Base-by-base conservation (phyloP, 331 rosid genomes). In the Quercus tomentella region DNA sequence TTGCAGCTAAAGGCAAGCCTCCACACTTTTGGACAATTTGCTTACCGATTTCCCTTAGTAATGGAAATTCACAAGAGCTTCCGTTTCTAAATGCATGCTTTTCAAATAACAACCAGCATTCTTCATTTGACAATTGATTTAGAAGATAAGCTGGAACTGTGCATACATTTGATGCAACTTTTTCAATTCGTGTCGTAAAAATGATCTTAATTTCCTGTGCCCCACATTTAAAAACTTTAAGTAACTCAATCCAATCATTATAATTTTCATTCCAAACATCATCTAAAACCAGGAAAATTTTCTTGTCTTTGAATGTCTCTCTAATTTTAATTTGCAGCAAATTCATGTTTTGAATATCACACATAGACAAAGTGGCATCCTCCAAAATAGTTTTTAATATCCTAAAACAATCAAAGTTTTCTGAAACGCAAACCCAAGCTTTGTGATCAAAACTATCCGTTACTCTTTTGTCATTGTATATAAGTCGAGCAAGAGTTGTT, bases 1-100 rank as follows among this genome's bases (percentile, higher is more conserved):
- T 85, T 5, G 84, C 81, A 12, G 86, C 89, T 23, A 84, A 74
- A 77, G 82, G 87, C 10, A 80, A 37, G 17, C 87, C 84, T 21
- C 68, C 30, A 30, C 82, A 86, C 56, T 41, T 41, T 7, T 41
- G 12, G 12, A 41, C 45, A 41, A 41, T 41, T 41, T 41, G 45
- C 45, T 41, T 8, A 0, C 45, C 12, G 3, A 41, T 41, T 41
- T 41, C 45, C 12, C 45, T 41, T 41, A 41, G 45, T 41, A 41
- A 41, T 41, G 45, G 12, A 41, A 41, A 41, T 41, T 41, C 45
- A 41, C 45, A 0, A 41, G 45, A 41, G 45, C 45, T 41, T 41
- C 45, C 11, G 0, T 41, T 41, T 41, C 45, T 41, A 41, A 41
- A 41, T 41, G 45, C 45, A 41, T 8, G 45, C 12, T 41, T 41